Conservation (phyloP, 805 yeast genomes). For the Spencermartinsiella europaea region DNA sequence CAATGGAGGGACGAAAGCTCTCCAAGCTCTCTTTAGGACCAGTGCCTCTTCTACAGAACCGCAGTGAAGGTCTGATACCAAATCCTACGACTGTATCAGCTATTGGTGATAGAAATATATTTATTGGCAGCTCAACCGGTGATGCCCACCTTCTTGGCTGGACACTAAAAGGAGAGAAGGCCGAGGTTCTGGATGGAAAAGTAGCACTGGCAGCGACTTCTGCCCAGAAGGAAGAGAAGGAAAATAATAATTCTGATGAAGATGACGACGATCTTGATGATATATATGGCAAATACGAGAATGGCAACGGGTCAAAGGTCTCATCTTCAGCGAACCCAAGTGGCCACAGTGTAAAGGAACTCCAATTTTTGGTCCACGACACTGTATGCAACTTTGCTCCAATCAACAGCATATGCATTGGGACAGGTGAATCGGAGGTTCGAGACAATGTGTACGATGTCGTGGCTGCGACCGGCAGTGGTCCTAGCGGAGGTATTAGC, state of each 20-base stretch:
- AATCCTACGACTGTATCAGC: constrained; percentile 40
- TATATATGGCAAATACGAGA: constrained; percentile 14
- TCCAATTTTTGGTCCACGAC: constrained; percentile 47
- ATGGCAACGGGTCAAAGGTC: not conserved
- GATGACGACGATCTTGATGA: constrained; percentile 33
- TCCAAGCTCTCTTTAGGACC: constrained; percentile 19
- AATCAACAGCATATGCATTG: constrained; percentile 60
- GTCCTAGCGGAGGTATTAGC: constrained; percentile 48
- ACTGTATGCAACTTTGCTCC: constrained; percentile 66
- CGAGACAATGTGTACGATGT: constrained; percentile 61
- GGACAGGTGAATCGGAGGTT: constrained; percentile 49
- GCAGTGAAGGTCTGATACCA: constrained; percentile 20
- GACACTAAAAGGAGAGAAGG: constrained; percentile 19
- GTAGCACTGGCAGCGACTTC: constrained; percentile 1
- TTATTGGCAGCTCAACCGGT: constrained; percentile 57
- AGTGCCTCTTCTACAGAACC: not conserved
- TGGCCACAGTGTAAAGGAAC: constrained; percentile 13
- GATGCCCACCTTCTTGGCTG: constrained; percentile 50
- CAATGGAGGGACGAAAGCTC: constrained; percentile 37
- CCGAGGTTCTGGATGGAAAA: not conserved
- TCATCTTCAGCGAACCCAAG: constrained; percentile 2
- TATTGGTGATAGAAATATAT: constrained; percentile 42
- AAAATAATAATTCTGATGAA: not conserved
- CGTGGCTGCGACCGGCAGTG: constrained; percentile 65
- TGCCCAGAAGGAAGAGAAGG: not conserved